Percentiles rank a stretch among this genome's conserved stretches.
These are phyloP conservation scores for Entomortierella chlamydospora DNA, from an alignment of 192 early-diverging fungal genomes.

Conservation along the genomic window DNA sequence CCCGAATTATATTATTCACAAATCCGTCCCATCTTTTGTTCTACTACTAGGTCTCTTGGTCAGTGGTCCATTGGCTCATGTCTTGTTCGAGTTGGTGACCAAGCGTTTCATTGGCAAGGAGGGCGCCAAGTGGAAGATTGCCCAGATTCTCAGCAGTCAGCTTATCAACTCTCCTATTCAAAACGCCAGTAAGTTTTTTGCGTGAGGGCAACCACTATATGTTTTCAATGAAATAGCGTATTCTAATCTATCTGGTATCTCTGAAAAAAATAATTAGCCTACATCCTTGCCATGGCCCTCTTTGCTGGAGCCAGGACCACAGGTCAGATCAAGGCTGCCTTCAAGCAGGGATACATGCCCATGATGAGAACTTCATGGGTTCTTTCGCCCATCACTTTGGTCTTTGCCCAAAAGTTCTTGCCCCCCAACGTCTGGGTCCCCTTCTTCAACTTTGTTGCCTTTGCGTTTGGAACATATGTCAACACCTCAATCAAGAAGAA, in stretches of 20 bases:
- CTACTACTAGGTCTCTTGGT: conserved; percentile 73
- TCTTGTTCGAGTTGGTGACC: conserved; percentile 80
- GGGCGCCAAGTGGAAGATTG: conserved; percentile 70
- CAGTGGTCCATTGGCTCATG: conserved; percentile 86
- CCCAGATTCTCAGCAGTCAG: conserved; percentile 80
- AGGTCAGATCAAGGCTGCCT: conserved; percentile 62
- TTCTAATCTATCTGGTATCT: background rate
- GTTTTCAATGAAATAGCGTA: no score
- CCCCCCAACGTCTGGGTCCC: conserved; percentile 87
- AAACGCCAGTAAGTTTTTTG: conserved; percentile 78
- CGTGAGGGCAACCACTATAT: no score
- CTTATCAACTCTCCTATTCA: conserved; percentile 88
- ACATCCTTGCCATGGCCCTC: conserved; percentile 83
- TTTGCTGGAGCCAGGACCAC: conserved; percentile 78
- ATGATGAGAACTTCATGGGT: conserved; percentile 90
- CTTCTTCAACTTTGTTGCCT: conserved; percentile 90
- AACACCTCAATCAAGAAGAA: conserved; percentile 81
- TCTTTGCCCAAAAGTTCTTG: conserved; percentile 82
- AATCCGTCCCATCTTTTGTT: conserved; percentile 5
- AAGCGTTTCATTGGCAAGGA: conserved; percentile 79
- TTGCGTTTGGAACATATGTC: conserved; percentile 80
- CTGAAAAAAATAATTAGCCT: conserved; percentile 61
- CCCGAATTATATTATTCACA: no score
- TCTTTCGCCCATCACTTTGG: conserved; percentile 82
- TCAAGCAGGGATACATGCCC: conserved; percentile 70